These are phyloP conservation scores for Rosa persica DNA, from an alignment of 306 rosid genomes.

Conservation along the genomic window DNA sequence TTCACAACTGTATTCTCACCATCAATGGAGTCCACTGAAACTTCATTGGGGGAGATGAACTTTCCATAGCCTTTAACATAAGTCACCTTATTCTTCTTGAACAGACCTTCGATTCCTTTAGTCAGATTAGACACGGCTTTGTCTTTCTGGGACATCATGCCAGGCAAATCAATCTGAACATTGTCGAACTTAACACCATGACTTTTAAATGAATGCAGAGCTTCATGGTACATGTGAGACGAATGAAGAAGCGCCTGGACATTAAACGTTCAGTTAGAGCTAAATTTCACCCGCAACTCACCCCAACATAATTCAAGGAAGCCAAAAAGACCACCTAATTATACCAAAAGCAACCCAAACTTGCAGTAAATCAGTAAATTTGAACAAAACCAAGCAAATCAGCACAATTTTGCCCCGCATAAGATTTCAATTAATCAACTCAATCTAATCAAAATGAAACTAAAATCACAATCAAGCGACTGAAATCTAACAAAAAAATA, in stretches of 20 bases:
- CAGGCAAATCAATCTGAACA: slow-evolving; percentile 85
- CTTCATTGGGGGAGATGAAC: slow-evolving; percentile 75
- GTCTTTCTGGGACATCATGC: slow-evolving; percentile 94
- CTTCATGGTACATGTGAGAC: slow-evolving; percentile 97
- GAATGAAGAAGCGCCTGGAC: slow-evolving; percentile 94
- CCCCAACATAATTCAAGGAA: not conserved
- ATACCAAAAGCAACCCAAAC: not conserved
- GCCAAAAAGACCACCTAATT: not conserved
- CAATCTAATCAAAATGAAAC: not conserved
- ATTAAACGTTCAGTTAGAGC: not conserved
- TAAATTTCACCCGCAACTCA: slow-evolving; percentile 5
- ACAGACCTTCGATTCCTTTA: slow-evolving; percentile 86
- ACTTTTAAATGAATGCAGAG: slow-evolving; percentile 72
- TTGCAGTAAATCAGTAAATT: no score
- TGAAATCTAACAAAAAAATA: not conserved
- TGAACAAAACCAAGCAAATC: not conserved
- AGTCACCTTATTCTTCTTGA: slow-evolving; percentile 95
- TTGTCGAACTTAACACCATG: slow-evolving; percentile 87
- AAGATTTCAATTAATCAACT: not conserved
- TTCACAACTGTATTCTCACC: slow-evolving; percentile 75
- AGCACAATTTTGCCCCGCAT: not conserved
- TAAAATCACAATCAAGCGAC: not conserved
- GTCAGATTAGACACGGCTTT: slow-evolving; percentile 88
- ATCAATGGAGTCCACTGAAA: slow-evolving; percentile 75
- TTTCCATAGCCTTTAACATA: slow-evolving; percentile 97